Base-by-base conservation (phyloP, 1,284 basidiomycete genomes). In the Termitomyces sp. region DNA sequence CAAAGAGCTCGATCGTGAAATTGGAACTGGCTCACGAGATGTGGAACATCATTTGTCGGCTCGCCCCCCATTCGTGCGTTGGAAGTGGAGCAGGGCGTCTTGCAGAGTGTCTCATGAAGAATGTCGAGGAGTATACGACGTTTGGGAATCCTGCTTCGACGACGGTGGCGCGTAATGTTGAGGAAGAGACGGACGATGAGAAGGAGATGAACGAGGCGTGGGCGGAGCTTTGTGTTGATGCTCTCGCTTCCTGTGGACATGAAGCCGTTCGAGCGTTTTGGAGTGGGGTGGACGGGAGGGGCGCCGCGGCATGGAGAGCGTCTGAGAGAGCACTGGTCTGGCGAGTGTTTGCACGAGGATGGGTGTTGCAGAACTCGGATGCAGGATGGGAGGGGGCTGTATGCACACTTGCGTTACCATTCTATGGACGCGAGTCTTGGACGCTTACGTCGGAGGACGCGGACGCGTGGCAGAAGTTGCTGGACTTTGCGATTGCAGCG, bases 371-470 rank as follows among this genome's bases (percentile, higher is more conserved):
- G 49, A 60, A 60, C 43, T 56, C 52, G 5, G 69, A 72, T 34
- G 64, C 66, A 1, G 67, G 65, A 14, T 87, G 80, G 80, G 80
- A 83, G 55, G 74, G 74, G 13, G 76, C 75, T 10, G 66, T 77
- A n/a, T 62, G 76, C 16, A 68, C 88, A 10, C 74, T 89, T 42
- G 72, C 73, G 28, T 71, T 80, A 46, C 87, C 87, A 4, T 88
- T 88, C 62, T 84, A 80, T 19, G 72, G 75, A 51, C 59, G 66
- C 7, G 70, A 71, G 58, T 64, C 70, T 11, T 87, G 82, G 81
- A 78, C 80, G 35, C 69, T 85, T 57, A 68, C 64, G 14, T 72
- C 71, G 31, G 75, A 79, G 13, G 83, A 87, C 34, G 71, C 79
- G 24, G 68, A 71, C 3, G 61, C 64, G 24, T 89, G 86, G 86